Conservation (phyloP, 306 rosid species). For the Cicer pinnatifidum region DNA sequence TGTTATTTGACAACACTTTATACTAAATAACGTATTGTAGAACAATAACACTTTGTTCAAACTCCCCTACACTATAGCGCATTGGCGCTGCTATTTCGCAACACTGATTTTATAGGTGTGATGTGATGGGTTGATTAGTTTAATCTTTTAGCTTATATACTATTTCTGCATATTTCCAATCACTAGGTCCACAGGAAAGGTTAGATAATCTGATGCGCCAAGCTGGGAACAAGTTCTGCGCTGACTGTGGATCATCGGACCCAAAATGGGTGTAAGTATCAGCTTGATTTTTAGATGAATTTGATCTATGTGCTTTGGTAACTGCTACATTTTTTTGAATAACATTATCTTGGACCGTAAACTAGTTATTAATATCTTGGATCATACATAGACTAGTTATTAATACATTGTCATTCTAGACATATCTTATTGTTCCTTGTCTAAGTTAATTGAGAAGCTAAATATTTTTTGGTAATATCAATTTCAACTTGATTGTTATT, state of each 20-base stretch:
- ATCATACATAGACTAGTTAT: slow-evolving; percentile 1
- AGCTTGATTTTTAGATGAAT: neutral
- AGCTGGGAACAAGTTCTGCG: slow-evolving; percentile 72
- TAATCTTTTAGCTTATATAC: neutral
- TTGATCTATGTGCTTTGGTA: slow-evolving; percentile 7
- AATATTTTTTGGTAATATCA: neutral
- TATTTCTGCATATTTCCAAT: slow-evolving; percentile 35
- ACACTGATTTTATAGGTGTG: neutral
- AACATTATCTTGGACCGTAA: slow-evolving; percentile 10
- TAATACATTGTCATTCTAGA: neutral
- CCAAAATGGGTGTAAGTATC: slow-evolving; percentile 98
- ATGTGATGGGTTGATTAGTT: slow-evolving; percentile 17
- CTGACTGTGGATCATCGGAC: slow-evolving; percentile 90
- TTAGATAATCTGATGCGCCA: slow-evolving; percentile 69
- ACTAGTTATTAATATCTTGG: neutral
- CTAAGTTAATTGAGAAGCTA: neutral
- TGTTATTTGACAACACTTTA: too few relatives aligned
- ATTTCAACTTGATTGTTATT: neutral
- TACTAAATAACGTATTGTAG: too few relatives aligned
- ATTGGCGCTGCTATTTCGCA: too few relatives aligned
- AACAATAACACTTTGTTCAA: too few relatives aligned
- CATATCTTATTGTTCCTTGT: neutral
- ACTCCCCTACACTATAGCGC: too few relatives aligned
- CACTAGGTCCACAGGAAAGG: slow-evolving; percentile 71
- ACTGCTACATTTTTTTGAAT: neutral